Base-by-base conservation (phyloP, 768 basidiomycete species). In the Tylopilus balloui region DNA sequence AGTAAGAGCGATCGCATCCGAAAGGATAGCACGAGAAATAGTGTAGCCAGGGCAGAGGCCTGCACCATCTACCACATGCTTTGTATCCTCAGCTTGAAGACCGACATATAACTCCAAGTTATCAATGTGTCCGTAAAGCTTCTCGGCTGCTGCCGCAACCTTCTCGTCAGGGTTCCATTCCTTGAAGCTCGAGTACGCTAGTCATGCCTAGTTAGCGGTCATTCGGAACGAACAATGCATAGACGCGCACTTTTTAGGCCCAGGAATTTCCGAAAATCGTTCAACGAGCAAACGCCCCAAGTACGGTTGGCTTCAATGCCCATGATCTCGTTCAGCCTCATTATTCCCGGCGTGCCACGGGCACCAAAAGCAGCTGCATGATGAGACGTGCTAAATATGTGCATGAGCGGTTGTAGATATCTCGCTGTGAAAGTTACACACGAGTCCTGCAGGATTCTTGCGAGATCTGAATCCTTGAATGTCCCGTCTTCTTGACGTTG, bases 11-110 rank as follows among this genome's bases (percentile, higher is more conserved):
- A 92, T 86, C 24, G 90, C 90, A 60, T 92, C 90, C 53, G 82
- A 80, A 28, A 92, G 80, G 58, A 92, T 92, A 8, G 90, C 89
- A 27, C 90, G 81, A 57, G 85, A 85, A 59, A 89, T 79, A 10
- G 90, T 92, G 67, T 87, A 92, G 13, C 88, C 84, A 53, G 90
- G 89, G 69, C 90, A 92, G 46, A 92, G 77, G 47, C 90, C 90
- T 45, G 90, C 86, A 43, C 90, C 90, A 0, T 83, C 81, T 19
- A 83, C 75, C 31, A 88, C 70, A 12, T 80, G 84, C 61, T 91
- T 92, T 2, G 82, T 60, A 52, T 86, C 80, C 60, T 90, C 88
- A 1, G 87, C 88, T 56, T 88, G 84, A 20, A 91, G 71, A 42
- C 89, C 86, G 41, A 84, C 83, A 58, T 92, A 92, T 15, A 92